Evolutionary conservation across 2,329 filamentous ascomycete genomes (phyloP), one percentile per base, ranked within the genome.

Genomic region (Colletotrichum sp.): DNA sequence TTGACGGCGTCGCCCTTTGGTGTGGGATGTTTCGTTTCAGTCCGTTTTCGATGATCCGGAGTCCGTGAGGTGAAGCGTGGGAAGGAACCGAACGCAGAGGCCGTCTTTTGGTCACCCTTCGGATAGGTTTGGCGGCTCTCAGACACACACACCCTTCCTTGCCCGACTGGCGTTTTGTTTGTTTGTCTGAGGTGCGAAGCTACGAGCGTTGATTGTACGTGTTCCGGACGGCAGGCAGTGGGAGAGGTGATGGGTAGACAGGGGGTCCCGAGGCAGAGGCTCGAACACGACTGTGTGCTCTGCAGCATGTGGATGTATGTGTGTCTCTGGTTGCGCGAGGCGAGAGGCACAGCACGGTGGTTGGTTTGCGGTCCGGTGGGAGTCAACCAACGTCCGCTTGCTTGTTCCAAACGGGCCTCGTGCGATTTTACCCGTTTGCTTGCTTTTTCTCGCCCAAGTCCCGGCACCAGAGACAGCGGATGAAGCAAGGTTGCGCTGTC

Each of bases 21-120:
- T 60, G 26, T 32, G 57, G 21, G 24, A 66, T 57, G 76, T 76
- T 76, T 77, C 64, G 76, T 77, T 77, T 70, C 68, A 39, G 68
- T 55, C 39, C 63, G 62, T 49, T 34, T 66, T 57, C 15, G 55
- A 71, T 57, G 59, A 36, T 62, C 36, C 71, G 32, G 52, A 67
- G 75, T 57, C 52, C 52, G 73, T 68, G 73, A 55, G 73, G 30
- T 52, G 44, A 52, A 52, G n/a, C 44, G 44, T 52, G 44, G 44
- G 44, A 16, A 60, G 21, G 18, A 63, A 21, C 34, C 13, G 24
- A 36, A 67, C 52, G 71, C 74, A 59, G 30, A 67, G 71, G 26
- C 71, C 66, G 62, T 24, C 49, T 52, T 39, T 24, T 24, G 63
- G 18, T 60, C 55, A 26, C 8, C 44, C 44, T 28, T 68, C 39